Base-by-base conservation (phyloP, 202 grass and related monocot species). In the Sporobolus alterniflorus region DNA sequence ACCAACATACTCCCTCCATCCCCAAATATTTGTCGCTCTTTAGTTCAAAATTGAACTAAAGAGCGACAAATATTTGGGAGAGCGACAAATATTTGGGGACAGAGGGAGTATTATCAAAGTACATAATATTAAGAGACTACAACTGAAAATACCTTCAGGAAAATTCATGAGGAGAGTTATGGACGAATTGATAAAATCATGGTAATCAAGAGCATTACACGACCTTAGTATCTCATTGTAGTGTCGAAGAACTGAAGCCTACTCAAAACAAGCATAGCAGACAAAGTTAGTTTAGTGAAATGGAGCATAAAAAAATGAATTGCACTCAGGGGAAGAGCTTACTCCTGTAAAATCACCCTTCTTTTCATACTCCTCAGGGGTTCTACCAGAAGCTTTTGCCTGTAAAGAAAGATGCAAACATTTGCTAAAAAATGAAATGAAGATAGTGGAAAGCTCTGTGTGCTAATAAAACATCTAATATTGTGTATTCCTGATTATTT, bases 171-270 rank as follows among this genome's bases (percentile, higher is more conserved):
- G 95, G 69, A 98, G 87, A 69, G 74, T 90, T 71, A 93, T 88
- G 20, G 95, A 98, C 64, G 84, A 93, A 80, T 84, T 95, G 77
- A 98, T 98, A 70, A 98, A 93, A 88, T 98, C 95, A 84, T 98
- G 87, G 80, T 98, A 98, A 86, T 98, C 95, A 71, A 98, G 85
- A 40, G 95, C 95, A 81, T 98, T 90, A 73, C 95, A 98, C 21
- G 92, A 95, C 79, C 59, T 88, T 67, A 98, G 81, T 91, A 93
- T 93, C 82, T 91, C 90, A 85, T 88, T 92, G 55, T 98, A 98
- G 81, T 88, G 67, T 57, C 78, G 82, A 86, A 98, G 90, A 88
- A 98, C 78, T 71, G 81, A 88, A 80, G 88, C 95, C 95, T 98
- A 83, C 34, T 56, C 73, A 71, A 67, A 62, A 90, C 25, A 48